Evolutionary conservation across 2,329 filamentous ascomycete species (phyloP), one percentile per base, ranked within the genome.

Genomic region (Neofusicoccum ribis): DNA sequence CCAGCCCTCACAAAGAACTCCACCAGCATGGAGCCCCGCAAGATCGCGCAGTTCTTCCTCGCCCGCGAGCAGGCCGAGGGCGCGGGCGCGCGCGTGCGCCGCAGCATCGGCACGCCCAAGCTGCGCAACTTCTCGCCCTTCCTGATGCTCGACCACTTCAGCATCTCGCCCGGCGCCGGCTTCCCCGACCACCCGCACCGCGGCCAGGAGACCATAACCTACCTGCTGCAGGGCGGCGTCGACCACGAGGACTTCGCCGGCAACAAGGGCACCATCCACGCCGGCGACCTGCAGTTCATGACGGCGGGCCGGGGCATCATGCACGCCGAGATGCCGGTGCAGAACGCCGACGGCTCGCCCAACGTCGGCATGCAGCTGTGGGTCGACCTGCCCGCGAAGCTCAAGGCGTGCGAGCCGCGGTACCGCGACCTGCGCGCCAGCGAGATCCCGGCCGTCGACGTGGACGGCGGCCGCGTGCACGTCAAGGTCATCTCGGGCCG

Each of bases 231-330:
- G 14, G 94, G 94, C 69, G 91, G 86, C 3, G 88, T 96, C 66
- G 92, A 97, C 79, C 93, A 97, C 74, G 93, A 97, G 80, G 93
- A 97, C 77, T 97, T 97, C 71, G 89, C 91, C 2, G 93, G 93
- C 12, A 89, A 95, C 80, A 85, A 85, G 58, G 95, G 94, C 65
- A 95, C 91, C 3, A 92, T 98, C 70, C 85, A 89, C 67, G 80
- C 90, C 0, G 94, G 94, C n/a, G 94, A 97, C 75, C 81, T 98
- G 54, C 94, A 98, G 76, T 98, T 98, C 84, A 98, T 98, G 95
- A 97, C 94, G 0, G 94, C 94, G 0, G 94, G 94, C 3, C 83
- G 85, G 20, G 94, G 94, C 47, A 96, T 98, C 72, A 91, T 97
- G 78, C 95, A 98, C 78, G 92, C 93, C 43, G 94, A 98, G 80